Base-by-base conservation (phyloP, 1,139 yeast species). In the Candida frijolesensis region DNA sequence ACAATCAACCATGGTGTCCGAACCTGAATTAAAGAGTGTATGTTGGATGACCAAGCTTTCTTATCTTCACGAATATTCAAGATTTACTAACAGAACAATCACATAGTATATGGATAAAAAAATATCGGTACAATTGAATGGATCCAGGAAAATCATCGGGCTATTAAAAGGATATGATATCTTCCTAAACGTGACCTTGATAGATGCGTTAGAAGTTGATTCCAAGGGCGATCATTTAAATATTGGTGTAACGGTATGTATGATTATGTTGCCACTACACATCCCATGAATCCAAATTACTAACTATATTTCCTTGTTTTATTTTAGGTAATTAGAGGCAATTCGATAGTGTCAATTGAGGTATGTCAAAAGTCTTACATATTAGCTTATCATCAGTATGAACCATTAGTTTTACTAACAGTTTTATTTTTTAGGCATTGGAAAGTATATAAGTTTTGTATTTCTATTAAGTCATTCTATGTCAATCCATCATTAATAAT, bases 91-190 rank as follows among this genome's bases (percentile, higher is more conserved):
- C 76, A 57, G 61, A 3, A 2, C 8, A 6, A 25, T 16, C 9
- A 25, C 51, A 1, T 61, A 85, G 88, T 89, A 89, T 64, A 79
- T 88, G 83, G 92, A 87, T 65, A 87, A 87, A 68, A 80, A 83
- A 64, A 77, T 89, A 37, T 73, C 83, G 12, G 73, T 89, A 22
- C 89, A 85, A 61, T 74, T 90, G 53, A 88, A 88, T 64, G 94
- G 96, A 7, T 72, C 87, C 15, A 77, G 96, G 51, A 83, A 80
- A 56, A 83, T 89, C 7, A 76, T 80, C 3, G 97, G 97, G 1
- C 79, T 82, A 7, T 75, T 89, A 51, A 75, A 88, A 62, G 96
- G 96, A 10, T 89, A 83, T 64, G 97, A 89, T 63, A 71, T 82
- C 11, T 89, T 88, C 63, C 67, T 89, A 60, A 89, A 89, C 63